Percentiles rank a stretch among this genome's conserved stretches.
These are phyloP conservation scores for Alternaria hordeiaustralica DNA, from an alignment of 2,329 filamentous ascomycete species.

Conservation along the genomic window DNA sequence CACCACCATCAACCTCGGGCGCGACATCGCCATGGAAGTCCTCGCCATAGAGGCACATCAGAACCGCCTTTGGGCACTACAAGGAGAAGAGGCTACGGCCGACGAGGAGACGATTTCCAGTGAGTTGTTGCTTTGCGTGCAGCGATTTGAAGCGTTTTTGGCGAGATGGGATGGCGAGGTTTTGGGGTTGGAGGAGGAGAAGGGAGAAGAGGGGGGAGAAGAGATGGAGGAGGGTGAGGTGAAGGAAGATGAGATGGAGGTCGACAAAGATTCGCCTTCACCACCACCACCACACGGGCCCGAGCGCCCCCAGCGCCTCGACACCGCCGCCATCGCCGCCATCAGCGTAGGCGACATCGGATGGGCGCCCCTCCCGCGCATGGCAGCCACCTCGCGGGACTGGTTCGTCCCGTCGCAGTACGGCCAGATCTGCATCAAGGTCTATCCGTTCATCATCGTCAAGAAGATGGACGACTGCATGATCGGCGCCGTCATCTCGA, in stretches of 20 bases:
- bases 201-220: background rate
- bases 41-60: background rate
- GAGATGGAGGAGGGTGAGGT: background rate
- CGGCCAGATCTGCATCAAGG: background rate
- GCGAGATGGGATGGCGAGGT: background rate
- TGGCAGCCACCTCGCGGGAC: background rate
- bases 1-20: background rate
- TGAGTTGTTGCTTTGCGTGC: background rate
- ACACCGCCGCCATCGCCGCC: background rate
- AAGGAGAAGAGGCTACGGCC: background rate
- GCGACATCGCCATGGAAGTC: background rate
- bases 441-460: background rate
- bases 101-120: background rate
- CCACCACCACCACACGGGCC: background rate
- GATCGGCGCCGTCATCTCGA: background rate
- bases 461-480: constrained; percentile 3
- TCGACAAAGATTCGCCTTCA: background rate
- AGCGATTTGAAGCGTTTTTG: background rate
- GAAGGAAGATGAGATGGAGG: background rate
- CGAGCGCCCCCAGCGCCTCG: background rate
- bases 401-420: background rate
- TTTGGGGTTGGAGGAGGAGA: background rate
- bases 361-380: background rate
- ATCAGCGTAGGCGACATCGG: background rate
- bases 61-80: background rate